Conservation (phyloP, 129 eudicot species). For the Flaveria ramosissima region DNA sequence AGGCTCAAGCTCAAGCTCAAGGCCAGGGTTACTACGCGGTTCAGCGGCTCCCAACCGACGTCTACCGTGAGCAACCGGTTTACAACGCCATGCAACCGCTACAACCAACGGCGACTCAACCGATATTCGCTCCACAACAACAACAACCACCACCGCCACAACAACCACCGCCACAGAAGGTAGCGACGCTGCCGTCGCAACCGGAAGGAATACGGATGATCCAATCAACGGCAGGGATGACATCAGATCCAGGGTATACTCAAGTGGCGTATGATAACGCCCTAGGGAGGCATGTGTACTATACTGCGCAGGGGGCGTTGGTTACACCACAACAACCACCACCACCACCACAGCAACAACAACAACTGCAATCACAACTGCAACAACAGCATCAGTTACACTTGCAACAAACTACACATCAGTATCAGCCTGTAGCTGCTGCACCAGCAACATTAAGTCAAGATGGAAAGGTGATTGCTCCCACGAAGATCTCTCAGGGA, state of each 20-base stretch:
- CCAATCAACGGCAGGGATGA: constrained; percentile 51
- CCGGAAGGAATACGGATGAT: constrained; percentile 58
- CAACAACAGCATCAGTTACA: constrained; percentile 6
- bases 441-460: constrained; percentile 40
- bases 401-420: constrained; percentile 37
- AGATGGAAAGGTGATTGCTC: constrained; percentile 49
- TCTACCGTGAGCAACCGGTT: constrained; percentile 69
- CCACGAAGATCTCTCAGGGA: constrained; percentile 43
- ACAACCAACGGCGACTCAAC: constrained; percentile 42
- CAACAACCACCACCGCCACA: constrained; percentile 2
- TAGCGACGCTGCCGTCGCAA: constrained; percentile 27
- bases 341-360: constrained; percentile 19
- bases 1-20: constrained; percentile 19
- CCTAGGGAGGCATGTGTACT: constrained; percentile 71
- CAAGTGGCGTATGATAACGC: constrained; percentile 71
- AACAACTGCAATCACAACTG: neutral
- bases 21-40: constrained; percentile 70
- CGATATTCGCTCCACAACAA: constrained; percentile 33
- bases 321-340: constrained; percentile 41
- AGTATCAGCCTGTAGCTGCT: constrained; percentile 45
- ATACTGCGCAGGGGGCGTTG: constrained; percentile 54
- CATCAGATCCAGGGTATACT: constrained; percentile 41
- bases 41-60: constrained; percentile 65
- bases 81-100: constrained; percentile 53
- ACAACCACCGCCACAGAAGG: constrained; percentile 25